Base-by-base conservation (phyloP, 2,329 filamentous ascomycete genomes). In the Sordariomycetes sp. region DNA sequence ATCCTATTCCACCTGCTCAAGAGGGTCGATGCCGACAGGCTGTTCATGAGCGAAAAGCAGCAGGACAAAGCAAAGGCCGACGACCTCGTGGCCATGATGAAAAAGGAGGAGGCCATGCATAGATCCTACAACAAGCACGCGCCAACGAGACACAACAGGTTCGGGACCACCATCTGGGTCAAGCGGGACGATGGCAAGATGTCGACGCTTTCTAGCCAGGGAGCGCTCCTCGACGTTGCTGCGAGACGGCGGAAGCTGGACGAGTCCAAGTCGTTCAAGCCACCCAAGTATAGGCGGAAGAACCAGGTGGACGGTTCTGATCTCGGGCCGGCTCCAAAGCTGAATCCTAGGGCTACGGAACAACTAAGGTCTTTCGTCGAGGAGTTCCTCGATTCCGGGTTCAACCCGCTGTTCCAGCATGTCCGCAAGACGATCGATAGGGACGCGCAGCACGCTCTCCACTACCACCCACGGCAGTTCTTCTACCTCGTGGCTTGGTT, bases 111-210 rank as follows among this genome's bases (percentile, higher is more conserved):
- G 2, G 82, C 86, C n/a, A 89, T 96, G 84, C 78, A 90, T 58
- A 84, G 87, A 64, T 81, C 87, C 54, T 87, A 91, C 65, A 87
- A 87, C 58, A 87, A 85, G 64, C 86, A 86, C 67, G 89, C 88
- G 2, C 89, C 92, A 0, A 92, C 90, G 3, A 79, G 94, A 54
- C 94, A 99, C 71, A 96, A 92, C 64, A 83, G 94, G 37, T 99
- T 97, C 66, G 94, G 94, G 2, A 96, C 92, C 12, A 97, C 97
- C 89, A 85, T 97, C 37, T 97, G 93, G 92, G 84, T 99, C 43
- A 90, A 96, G 73, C 80, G 92, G 59, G 88, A 91, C 54, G 88
- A 92, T 64, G 85, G 88, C 55, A 92, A 92, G 66, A 82, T 94
- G 65, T 88, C 89, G 0, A 91, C 92, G 0, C 81, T 99, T 1